A percentile compares a stretch with the other conserved stretches of the same genome.
These are phyloP conservation scores for Talaromyces amestolkiae DNA, from an alignment of 2,329 filamentous ascomycete species.

Conservation along the genomic window DNA sequence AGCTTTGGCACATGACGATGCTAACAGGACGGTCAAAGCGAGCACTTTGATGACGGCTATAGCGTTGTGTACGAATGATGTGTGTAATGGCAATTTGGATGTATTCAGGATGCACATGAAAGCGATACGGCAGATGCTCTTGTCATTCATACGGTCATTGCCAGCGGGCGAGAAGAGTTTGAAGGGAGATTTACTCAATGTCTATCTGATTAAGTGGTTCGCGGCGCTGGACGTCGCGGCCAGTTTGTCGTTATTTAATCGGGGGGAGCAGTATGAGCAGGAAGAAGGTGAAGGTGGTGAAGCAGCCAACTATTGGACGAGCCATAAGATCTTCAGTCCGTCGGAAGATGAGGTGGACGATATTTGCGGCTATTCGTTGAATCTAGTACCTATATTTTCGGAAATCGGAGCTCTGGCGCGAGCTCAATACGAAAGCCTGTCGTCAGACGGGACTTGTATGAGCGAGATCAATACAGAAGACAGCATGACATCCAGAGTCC, in stretches of 20 bases:
- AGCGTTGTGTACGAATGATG: conserved; percentile 33
- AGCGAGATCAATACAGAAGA: background rate
- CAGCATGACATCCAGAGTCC: background rate
- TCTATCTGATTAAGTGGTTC: conserved; percentile 32
- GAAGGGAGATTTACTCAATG: conserved; percentile 19
- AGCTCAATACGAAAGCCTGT: background rate
- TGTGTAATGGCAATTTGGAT: conserved; percentile 33
- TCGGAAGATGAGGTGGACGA: conserved; percentile 25
- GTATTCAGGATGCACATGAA: conserved; percentile 29
- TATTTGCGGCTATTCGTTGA: conserved; percentile 32
- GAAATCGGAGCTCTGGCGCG: conserved; percentile 24
- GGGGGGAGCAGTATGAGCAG: background rate
- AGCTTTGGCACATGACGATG: conserved; percentile 21
- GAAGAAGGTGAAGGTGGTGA: conserved; percentile 7
- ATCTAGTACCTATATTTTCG: conserved; percentile 28
- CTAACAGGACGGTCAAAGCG: conserved; percentile 20
- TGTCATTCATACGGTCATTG: conserved; percentile 15
- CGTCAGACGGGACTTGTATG: background rate
- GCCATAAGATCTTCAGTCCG: conserved; percentile 1
- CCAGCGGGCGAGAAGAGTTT: conserved; percentile 1
- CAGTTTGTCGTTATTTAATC: conserved; percentile 25
- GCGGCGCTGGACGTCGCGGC: conserved; percentile 30
- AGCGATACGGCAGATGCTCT: conserved; percentile 28
- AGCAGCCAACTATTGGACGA: conserved; percentile 13
- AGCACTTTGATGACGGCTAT: conserved; percentile 31